Conservation (phyloP, 805 yeast species). For the Wickerhamomyces strasburgensis region DNA sequence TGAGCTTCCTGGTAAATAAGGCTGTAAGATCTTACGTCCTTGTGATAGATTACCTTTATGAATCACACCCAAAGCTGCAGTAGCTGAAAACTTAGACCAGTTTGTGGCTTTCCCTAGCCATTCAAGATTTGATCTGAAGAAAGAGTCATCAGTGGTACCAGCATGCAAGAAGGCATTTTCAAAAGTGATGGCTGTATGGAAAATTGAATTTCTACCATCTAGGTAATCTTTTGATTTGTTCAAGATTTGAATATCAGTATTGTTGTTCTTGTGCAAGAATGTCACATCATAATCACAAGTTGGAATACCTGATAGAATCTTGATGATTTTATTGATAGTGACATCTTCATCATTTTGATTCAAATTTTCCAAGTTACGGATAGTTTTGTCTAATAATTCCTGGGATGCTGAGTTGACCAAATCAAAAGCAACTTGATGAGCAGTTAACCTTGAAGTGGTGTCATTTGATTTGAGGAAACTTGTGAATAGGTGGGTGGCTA, state of each 20-base stretch:
- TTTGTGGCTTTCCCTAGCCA: conserved; percentile 98
- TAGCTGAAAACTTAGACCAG: conserved; percentile 97
- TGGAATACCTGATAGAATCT: conserved; percentile 84
- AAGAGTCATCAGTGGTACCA: conserved; percentile 93
- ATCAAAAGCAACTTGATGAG: conserved; percentile 94
- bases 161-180: conserved; percentile 93
- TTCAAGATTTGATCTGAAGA: conserved; percentile 83
- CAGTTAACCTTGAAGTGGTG: conserved; percentile 49
- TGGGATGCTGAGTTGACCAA: conserved; percentile 89
- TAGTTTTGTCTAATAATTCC: conserved; percentile 63
- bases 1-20: conserved; percentile 80
- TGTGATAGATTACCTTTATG: conserved; percentile 92
- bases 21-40: conserved; percentile 81
- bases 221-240: conserved; percentile 74
- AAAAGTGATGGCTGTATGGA: conserved; percentile 94
- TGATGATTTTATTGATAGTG: conserved; percentile 43
- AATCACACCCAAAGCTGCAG: conserved; percentile 96
- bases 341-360: conserved; percentile 25
- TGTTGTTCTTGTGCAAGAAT: conserved; percentile 78
- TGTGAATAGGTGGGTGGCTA: conserved; percentile 67
- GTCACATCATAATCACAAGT: conserved; percentile 91
- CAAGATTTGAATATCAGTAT: conserved; percentile 77
- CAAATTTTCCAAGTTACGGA: conserved; percentile 33
- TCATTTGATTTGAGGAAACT: conserved; percentile 42
- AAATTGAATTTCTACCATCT: conserved; percentile 90